These are phyloP conservation scores for Penicillium turbatum DNA, from an alignment of 495 filamentous ascomycete genomes.

Conservation along the genomic window DNA sequence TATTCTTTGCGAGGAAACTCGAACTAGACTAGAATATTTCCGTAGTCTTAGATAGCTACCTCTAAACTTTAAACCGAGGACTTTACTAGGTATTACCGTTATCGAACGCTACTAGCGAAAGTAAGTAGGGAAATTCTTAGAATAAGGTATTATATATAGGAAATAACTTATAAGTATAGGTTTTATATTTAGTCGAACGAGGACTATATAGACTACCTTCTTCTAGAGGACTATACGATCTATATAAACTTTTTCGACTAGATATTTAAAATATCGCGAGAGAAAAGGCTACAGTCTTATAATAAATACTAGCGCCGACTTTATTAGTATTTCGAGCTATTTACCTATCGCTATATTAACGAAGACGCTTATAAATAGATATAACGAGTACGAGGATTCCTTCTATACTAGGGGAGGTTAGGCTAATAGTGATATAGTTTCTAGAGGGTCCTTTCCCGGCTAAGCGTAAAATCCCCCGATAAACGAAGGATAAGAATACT, in stretches of 20 bases:
- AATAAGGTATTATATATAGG: neutral
- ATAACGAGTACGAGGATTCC: slow-evolving; percentile 13
- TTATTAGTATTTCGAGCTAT: slow-evolving; percentile 26
- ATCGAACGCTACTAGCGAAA: slow-evolving; percentile 28
- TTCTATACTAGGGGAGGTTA: neutral
- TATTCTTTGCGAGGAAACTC: slow-evolving; percentile 31
- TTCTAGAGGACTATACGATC: slow-evolving; percentile 23
- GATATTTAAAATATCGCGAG: slow-evolving; percentile 25
- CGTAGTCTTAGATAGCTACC: slow-evolving; percentile 27
- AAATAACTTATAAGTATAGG: slow-evolving; percentile 18
- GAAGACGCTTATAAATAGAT: slow-evolving; percentile 23
- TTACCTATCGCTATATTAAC: slow-evolving; percentile 17
- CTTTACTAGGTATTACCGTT: slow-evolving; percentile 22
- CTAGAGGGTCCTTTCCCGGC: slow-evolving; percentile 2
- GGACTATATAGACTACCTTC: slow-evolving; percentile 27
- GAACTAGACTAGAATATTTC: slow-evolving; percentile 29
- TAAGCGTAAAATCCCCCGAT: neutral
- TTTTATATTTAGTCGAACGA: slow-evolving; percentile 28
- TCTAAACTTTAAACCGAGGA: slow-evolving; percentile 30
- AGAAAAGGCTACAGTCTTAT: slow-evolving; percentile 28
- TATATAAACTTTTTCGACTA: slow-evolving; percentile 34
- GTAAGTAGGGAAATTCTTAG: slow-evolving; percentile 12
- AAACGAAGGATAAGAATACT: slow-evolving; percentile 22
- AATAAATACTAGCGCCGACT: slow-evolving; percentile 29
- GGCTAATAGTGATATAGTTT: slow-evolving; percentile 12